Base-by-base conservation (phyloP, 805 yeast species). In the Saccharomycopsis oosterbeekiorum region DNA sequence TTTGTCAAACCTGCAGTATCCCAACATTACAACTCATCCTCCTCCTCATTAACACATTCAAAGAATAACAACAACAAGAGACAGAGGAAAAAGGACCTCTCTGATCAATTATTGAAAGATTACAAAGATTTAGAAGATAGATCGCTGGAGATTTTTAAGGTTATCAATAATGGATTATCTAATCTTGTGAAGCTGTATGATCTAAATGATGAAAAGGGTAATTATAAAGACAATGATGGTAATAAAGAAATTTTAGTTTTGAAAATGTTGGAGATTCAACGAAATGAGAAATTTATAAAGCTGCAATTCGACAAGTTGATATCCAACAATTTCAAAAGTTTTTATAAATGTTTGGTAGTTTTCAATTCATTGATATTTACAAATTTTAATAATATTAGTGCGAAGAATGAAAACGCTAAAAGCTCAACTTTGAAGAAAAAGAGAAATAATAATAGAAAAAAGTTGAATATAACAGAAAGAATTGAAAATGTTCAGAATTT, bases 201-300 rank as follows among this genome's bases (percentile, higher is more conserved):
- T 10, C 4, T 34, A 56, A 34, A 54, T 39, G 15, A 36, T 19
- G 42, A 54, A 29, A 19, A 54, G 2, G 17, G 40, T 26, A 21
- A 21, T n/a, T 11, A n/a, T 10, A 40, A 47, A 4, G 51, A 50
- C 21, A 41, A 43, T 14, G 17, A 42, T 24, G 37, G 50, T 37
- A 60, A 60, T 19, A 60, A 60, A 12, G 56, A 60, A 24, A 53
- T 58, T n/a, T 55, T 60, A n/a, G 40, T 47, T 47, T 47, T 37
- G 40, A 63, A 63, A 43, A 64, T 64, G 4, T 37, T 55, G 34
- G 60, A 61, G 55, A 57, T 64, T 17, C 66, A 64, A 29, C 36
- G 42, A 24, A 64, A 64, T 29, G 64, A 62, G 36, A 53, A 54
- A 24, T 19, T 55, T 5, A 29, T 64, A 8, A 59, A 58, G 34